phyloP scores from a whole-genome alignment of 192 early-diverging fungal species.

The Haplosporangium gracile region DNA sequence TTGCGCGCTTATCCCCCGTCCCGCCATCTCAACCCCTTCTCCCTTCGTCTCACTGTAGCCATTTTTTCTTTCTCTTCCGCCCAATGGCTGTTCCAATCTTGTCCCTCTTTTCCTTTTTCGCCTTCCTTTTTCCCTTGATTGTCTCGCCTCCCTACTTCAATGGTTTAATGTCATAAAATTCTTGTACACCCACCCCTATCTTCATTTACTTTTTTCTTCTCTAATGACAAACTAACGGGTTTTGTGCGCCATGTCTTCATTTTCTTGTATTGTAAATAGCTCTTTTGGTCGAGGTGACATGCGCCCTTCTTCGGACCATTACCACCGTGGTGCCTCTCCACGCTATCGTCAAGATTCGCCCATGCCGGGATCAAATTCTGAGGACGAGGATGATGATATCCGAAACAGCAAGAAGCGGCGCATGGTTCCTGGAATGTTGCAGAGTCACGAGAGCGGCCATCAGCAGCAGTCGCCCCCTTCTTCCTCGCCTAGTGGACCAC shows the following conservation, averaged over 20 bases:
- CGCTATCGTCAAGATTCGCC: constrained; percentile 51
- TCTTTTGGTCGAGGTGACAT: constrained; percentile 23
- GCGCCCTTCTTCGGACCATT: not conserved
- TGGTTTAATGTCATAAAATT: not conserved
- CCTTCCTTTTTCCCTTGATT: not conserved
- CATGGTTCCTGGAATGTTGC: constrained; percentile 29
- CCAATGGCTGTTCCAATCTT: not conserved
- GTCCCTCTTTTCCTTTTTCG: not conserved
- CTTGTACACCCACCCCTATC: not conserved
- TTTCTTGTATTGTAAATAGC: constrained; percentile 2
- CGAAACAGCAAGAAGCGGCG: constrained; percentile 44
- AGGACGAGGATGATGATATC: constrained; percentile 57
- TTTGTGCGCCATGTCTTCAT: not conserved
- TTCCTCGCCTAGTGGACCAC: constrained; percentile 26
- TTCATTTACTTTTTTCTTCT: not conserved
- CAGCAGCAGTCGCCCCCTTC: constrained; percentile 39
- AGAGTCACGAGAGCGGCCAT: constrained; percentile 15
- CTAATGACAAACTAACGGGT: not conserved
- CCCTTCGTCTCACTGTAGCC: not conserved
- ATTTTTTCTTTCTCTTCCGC: not conserved
- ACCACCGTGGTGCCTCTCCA: constrained; percentile 32
- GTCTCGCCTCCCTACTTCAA: not conserved
- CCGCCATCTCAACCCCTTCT: not conserved
- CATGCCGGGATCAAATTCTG: constrained; percentile 49
- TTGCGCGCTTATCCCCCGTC: not conserved